phyloP scores from a whole-genome alignment of 345 rosid genomes.

The Gossypium arboreum region DNA sequence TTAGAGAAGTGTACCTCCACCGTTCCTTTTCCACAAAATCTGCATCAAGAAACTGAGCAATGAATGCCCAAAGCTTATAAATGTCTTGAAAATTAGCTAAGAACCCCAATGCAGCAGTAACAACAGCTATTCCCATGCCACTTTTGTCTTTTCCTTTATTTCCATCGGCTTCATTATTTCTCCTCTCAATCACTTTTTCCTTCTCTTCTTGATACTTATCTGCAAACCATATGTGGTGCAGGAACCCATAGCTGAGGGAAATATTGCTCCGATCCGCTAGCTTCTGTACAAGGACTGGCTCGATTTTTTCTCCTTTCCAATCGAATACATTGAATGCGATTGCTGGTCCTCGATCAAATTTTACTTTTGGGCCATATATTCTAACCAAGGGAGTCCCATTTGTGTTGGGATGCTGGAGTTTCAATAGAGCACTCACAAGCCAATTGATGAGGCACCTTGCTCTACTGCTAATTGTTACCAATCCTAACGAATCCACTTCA shows the following conservation, averaged over 20 bases:
- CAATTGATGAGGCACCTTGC: conserved; percentile 84
- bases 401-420: conserved; percentile 73
- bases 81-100: conserved; percentile 75
- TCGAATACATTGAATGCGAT: conserved; percentile 79
- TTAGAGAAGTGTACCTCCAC: conserved; percentile 67
- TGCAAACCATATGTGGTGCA: conserved; percentile 58
- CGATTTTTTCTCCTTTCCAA: conserved; percentile 76
- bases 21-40: conserved; percentile 84
- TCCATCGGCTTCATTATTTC: conserved; percentile 26
- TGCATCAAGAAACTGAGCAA: conserved; percentile 85
- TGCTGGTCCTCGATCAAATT: conserved; percentile 82
- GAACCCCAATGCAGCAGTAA: conserved; percentile 74
- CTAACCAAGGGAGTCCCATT: conserved; percentile 48
- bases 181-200: conserved; percentile 45
- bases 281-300: conserved; percentile 79
- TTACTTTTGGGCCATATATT: conserved; percentile 81
- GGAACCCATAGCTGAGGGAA: conserved; percentile 64
- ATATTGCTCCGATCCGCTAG: conserved; percentile 73
- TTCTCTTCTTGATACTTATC: conserved; percentile 56
- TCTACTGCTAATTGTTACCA: conserved; percentile 57
- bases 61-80: conserved; percentile 77
- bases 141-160: conserved; percentile 36
- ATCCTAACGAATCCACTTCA: conserved; percentile 70
- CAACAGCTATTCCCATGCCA: conserved; percentile 52
- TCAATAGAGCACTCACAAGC: conserved; percentile 73